These are phyloP conservation scores for Ambrosiella xylebori DNA, from an alignment of 2,329 filamentous ascomycete genomes.

Conservation along the genomic window DNA sequence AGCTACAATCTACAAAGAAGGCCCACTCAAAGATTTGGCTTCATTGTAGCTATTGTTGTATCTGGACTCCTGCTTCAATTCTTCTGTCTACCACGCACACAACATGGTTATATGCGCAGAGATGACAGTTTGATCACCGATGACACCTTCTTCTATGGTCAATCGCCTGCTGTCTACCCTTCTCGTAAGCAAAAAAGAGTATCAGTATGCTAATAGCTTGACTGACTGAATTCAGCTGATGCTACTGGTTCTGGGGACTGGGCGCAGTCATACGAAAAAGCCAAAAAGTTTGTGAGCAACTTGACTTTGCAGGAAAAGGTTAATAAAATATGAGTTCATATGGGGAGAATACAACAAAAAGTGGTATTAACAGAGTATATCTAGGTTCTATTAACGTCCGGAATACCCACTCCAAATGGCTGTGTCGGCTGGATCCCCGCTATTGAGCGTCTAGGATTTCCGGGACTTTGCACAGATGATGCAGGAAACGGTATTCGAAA, in stretches of 20 bases:
- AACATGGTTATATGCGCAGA: background rate
- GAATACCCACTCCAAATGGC: slow-evolving; percentile 37
- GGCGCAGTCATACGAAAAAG: slow-evolving; percentile 49
- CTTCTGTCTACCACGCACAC: background rate
- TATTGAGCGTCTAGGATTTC: slow-evolving; percentile 24
- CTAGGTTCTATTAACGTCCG: slow-evolving; percentile 55
- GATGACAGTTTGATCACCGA: slow-evolving; percentile 4
- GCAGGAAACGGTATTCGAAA: slow-evolving; percentile 27
- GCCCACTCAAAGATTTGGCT: no score
- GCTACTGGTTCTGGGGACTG: slow-evolving; percentile 47
- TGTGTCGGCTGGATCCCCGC: slow-evolving; percentile 30
- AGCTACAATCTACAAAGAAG: no score
- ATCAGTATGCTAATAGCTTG: slow-evolving; percentile 2
- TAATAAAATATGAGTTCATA: background rate
- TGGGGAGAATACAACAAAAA: background rate
- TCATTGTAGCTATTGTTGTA: background rate
- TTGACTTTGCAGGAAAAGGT: slow-evolving; percentile 63
- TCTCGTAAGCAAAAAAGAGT: slow-evolving; percentile 25
- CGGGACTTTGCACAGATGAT: slow-evolving; percentile 29
- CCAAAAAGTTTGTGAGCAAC: slow-evolving; percentile 48
- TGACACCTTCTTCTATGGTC: slow-evolving; percentile 31
- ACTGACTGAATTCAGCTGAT: slow-evolving; percentile 20
- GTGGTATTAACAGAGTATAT: background rate
- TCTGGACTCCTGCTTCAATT: background rate
- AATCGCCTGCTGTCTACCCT: slow-evolving; percentile 33